Conservation (phyloP, 371 early-diverging fungal genomes). For the Batrachochytrium dendrobatidis region DNA sequence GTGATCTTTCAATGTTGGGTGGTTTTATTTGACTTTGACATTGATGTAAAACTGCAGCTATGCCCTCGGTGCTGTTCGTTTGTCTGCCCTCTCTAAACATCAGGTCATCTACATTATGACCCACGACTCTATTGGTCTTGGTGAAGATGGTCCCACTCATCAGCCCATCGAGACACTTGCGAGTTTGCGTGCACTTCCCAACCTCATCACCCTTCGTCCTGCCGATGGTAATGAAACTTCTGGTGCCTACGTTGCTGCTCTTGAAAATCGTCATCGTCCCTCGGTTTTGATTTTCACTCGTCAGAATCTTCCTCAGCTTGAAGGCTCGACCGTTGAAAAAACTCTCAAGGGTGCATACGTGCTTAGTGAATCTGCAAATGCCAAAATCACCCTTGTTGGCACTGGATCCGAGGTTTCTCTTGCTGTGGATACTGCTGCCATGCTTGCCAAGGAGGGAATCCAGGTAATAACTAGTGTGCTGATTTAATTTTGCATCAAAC, state of each 20-base stretch:
- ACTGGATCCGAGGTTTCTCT: conserved; percentile 97
- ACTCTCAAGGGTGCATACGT: conserved; percentile 51
- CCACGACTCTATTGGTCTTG: conserved; percentile 98
- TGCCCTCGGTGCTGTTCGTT: conserved; percentile 82
- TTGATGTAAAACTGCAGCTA: conserved; percentile 40
- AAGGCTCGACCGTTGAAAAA: conserved; percentile 73
- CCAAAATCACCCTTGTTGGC: conserved; percentile 70
- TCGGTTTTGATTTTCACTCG: conserved; percentile 88
- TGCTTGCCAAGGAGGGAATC: conserved; percentile 52
- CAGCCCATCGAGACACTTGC: conserved; percentile 98
- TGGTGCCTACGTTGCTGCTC: conserved; percentile 79
- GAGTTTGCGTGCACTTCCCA: conserved; percentile 90
- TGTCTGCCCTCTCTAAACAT: conserved; percentile 81
- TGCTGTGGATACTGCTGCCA: conserved; percentile 75
- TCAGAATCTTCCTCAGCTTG: conserved; percentile 90
- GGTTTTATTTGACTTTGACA: not conserved
- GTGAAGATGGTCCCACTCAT: conserved; percentile 99
- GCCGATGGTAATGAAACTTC: conserved; percentile 96
- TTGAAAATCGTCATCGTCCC: conserved; percentile 64
- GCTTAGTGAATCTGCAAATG: conserved; percentile 54
- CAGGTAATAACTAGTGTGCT: conserved; percentile 12
- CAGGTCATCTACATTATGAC: conserved; percentile 96
- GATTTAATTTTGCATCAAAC: no score
- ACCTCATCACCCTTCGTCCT: conserved; percentile 83
- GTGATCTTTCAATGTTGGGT: conserved; percentile 2